Conservation (phyloP, 371 early-diverging fungal genomes). For the Rhizopus sp. region DNA sequence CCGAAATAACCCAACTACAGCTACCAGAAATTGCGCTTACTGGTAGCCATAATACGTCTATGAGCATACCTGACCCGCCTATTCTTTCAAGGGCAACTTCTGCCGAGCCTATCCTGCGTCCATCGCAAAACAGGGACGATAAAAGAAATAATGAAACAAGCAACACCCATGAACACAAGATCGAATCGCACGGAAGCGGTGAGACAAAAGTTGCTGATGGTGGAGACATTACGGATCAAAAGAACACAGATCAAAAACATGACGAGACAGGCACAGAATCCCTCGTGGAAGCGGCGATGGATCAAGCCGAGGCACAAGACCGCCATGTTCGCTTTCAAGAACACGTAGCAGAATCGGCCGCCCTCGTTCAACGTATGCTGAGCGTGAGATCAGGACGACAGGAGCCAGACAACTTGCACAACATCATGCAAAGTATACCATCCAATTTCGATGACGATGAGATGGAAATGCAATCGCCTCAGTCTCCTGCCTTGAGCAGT, state of each 20-base stretch:
- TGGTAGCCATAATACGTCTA: no score
- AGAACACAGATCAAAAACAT: no score
- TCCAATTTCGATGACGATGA: constrained; percentile 7
- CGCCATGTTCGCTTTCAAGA: constrained; percentile 52
- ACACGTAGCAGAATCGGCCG: constrained; percentile 48
- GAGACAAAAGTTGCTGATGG: not conserved
- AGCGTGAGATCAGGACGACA: constrained; percentile 14
- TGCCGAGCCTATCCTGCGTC: no score
- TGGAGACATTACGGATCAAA: not conserved
- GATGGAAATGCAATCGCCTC: constrained; percentile 3
- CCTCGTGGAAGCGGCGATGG: constrained; percentile 46
- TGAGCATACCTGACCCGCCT: no score
- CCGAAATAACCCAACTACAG: not conserved
- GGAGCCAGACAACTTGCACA: constrained; percentile 5
- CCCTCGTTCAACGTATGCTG: constrained; percentile 46
- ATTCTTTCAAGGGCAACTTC: no score
- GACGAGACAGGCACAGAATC: constrained; percentile 21
- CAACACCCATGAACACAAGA: no score
- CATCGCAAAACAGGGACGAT: no score
- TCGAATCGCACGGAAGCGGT: not conserved
- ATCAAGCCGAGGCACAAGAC: constrained; percentile 42
- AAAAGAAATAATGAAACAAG: no score
- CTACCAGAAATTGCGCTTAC: not conserved
- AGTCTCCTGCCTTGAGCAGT: not conserved
- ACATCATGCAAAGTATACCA: constrained; percentile 6